Evolutionary conservation across 2,329 filamentous ascomycete species (phyloP), one percentile per base, ranked within the genome.

Genomic region (Alternaria sp.): DNA sequence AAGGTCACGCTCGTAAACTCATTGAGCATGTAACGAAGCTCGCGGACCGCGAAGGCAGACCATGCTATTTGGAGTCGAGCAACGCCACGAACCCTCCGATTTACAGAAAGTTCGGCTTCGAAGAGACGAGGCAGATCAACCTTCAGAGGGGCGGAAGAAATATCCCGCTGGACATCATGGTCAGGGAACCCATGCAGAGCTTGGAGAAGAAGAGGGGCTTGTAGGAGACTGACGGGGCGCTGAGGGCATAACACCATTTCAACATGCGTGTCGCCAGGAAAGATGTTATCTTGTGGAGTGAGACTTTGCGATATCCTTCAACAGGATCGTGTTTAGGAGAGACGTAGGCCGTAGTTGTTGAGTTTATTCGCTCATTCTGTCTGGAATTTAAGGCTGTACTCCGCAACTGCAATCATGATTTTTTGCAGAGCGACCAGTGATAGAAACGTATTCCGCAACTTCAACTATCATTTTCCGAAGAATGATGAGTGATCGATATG

Each of bases 41-140:
- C 86, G 92, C 92, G 47, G 92, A 96, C 76, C 79, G 79, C 15
- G 89, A 92, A 73, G 86, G 87, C 50, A 85, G 87, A 45, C 85
- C 89, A 23, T 90, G 91, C 70, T 96, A 96, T 75, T 87, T 96
- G 54, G 92, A 96, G 83, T 92, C 90, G 66, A 93, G 90, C 76
- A 89, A 91, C 62, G 81, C 81, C 61, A 81, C 82, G 65, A 96
- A 95, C 78, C 87, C 89, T 66, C 79, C 81, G 33, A 93, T 94
- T 78, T 96, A 96, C 78, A 82, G 86, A 68, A 91, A 89, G 79
- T 89, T 92, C 79, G 92, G 92, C 28, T 96, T 95, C 78, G 86
- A 89, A 76, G 78, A 86, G 69, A 85, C 85, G 75, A 86, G 86
- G 72, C 86, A 89, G 71, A 87, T 95, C 69, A 84, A 86, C 75